Percentiles rank a stretch among this genome's conserved stretches.
phyloP scores from a whole-genome alignment of 495 filamentous ascomycete species.

The Tuber melanosporum region DNA sequence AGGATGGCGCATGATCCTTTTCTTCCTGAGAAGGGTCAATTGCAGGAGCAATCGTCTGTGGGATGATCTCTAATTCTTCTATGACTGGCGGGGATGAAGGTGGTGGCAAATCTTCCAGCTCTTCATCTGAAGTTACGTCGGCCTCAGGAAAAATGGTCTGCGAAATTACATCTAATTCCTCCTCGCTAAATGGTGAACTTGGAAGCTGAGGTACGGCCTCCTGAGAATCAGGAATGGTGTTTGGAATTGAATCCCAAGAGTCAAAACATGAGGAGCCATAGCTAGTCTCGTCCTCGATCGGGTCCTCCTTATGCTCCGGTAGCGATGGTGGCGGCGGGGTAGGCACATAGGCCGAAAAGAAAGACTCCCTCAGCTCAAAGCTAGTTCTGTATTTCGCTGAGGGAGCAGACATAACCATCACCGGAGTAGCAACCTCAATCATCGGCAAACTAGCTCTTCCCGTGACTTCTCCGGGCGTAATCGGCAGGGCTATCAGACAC shows the following conservation, averaged over 20 bases:
- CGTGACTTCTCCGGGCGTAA: not conserved
- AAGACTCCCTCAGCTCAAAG: not conserved
- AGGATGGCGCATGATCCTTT: not conserved
- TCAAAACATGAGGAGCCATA: slow-evolving; percentile 35
- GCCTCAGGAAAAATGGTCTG: not conserved
- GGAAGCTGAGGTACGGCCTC: not conserved
- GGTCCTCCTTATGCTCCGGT: not conserved
- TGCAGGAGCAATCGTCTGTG: not conserved
- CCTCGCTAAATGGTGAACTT: not conserved
- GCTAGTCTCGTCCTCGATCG: slow-evolving; percentile 14
- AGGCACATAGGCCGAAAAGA: slow-evolving; percentile 1
- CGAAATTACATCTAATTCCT: not conserved
- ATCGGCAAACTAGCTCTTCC: not conserved
- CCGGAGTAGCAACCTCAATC: not conserved
- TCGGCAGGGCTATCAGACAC: not conserved
- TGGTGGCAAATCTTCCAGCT: not conserved
- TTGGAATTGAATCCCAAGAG: slow-evolving; percentile 32
- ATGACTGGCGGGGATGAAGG: not conserved
- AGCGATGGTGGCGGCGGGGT: not conserved
- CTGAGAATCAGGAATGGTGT: slow-evolving; percentile 31
- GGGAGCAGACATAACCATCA: not conserved
- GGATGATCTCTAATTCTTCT: not conserved
- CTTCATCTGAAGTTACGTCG: not conserved
- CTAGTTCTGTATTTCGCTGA: not conserved
- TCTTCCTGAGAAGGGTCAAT: not conserved